Base-by-base conservation (phyloP, 129 eudicot species). In the Lonicera japonica region DNA sequence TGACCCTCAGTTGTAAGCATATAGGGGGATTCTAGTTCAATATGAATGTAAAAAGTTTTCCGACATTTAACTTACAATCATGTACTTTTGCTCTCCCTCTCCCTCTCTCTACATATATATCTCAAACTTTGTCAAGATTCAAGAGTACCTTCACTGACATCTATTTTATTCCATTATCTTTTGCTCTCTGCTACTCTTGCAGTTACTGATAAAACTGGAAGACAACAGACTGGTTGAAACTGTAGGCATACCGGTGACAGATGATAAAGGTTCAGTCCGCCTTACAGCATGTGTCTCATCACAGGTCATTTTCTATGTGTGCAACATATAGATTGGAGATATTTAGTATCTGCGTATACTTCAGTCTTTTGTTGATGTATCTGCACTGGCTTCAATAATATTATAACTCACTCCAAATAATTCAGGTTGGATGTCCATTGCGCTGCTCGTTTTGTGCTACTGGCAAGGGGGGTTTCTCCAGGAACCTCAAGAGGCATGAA, bases 361-460 rank as follows among this genome's bases (percentile, higher is more conserved):
- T 48, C 63, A 4, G 11, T n/a, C n/a, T 54, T 74, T 67, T 34
- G 2, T 43, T 46, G 16, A 48, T 54, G n/a, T 43, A 25, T 19
- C 5, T 10, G 15, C 11, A 19, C 25, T 69, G 23, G 51, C 5
- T 43, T 11, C 51, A 0, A 50, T 51, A 11, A 12, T 36, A 5
- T 39, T 43, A 6, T 59, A 18, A 16, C 51, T 46, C 17, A 13
- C 69, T 23, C 50, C 34, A 19, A 58, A 67, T 58, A n/a, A 48
- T 47, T 64, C 70, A 94, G 99, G 99, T 94, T 8, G 99, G 99
- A 43, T 94, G 99, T 70, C 99, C 99, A 1, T 66, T 94, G 71
- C 83, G 96, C 18, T 94, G 99, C 77, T 78, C 96, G 29, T 94
- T 94, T 70, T 94, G 99, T 83, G 99, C 99, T 61, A 94, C 99